Base-by-base conservation (phyloP, 78 protist genomes). In the Thecamonas trahens region DNA sequence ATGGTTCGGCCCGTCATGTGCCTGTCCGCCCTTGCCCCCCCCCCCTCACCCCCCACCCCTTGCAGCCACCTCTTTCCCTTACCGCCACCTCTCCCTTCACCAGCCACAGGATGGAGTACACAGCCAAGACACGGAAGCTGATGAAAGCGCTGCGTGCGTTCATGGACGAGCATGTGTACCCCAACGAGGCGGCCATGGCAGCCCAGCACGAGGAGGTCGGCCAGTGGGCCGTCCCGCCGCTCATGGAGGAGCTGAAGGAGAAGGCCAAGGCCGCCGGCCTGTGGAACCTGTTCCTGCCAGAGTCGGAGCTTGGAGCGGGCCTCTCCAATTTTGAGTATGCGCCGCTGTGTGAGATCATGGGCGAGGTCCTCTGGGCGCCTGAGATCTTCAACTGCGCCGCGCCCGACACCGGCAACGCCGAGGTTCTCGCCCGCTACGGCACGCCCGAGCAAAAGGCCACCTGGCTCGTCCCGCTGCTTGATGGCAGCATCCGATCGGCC, bases 321-420 rank as follows among this genome's bases (percentile, higher is more conserved):
- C 69, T 87, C 61, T 24, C 79, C 39, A 49, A 69, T 9, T 29
- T 52, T 9, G 91, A 89, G 67, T 89, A 89, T 28, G 90, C 91
- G 0, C 68, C 50, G 29, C 57, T 89, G 44, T 62, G 74, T 9
- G 94, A 84, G 67, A 9, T 67, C 47, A 80, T 70, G 84, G 90
- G 90, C 13, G 31, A 69, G 7, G 6, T 7, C 17, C 61, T 38
- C 3, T 32, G n/a, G 18, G 76, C 84, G 1, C 11, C 83, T 7
- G 86, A 88, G 35, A 67, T 50, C 15, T 74, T 73, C 75, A 89
- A 89, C 73, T 89, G 94, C 73, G 0, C 63, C 37, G 94, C 94
- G 1, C 94, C 94, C 1, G 94, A 90, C 74, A 86, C 90, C 1
- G 94, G 94, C 29, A 90, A 90, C 83, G 34, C 18, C 26, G 3